Evolutionary conservation across 106 monocot species (phyloP).

Genomic region (Phalaenopsis equestris): DNA sequence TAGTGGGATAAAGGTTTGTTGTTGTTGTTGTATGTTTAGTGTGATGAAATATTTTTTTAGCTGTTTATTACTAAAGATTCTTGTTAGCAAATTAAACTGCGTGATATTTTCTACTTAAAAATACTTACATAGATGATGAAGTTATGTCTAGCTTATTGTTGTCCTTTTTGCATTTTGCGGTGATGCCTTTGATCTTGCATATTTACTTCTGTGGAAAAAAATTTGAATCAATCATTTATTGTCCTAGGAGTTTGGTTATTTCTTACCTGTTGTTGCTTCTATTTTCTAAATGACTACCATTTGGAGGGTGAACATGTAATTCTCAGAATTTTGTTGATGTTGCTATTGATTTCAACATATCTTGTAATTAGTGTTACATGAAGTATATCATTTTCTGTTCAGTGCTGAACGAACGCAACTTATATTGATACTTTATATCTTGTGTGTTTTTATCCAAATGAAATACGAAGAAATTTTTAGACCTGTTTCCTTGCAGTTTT

Average conservation of each 20-base stretch:
- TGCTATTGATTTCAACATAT: neutral
- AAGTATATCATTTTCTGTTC: neutral
- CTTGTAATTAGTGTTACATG: neutral
- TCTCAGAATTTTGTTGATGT: neutral
- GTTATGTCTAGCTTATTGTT: neutral
- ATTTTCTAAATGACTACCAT: neutral
- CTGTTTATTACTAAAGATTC: neutral
- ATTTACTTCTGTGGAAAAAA: neutral
- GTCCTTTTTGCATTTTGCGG: neutral
- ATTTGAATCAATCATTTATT: neutral
- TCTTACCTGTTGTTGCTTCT: neutral
- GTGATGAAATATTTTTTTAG: neutral
- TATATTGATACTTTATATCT: neutral
- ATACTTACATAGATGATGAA: neutral
- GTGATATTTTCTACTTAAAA: neutral
- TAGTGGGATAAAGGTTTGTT: too few species aligned
- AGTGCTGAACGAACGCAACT: neutral
- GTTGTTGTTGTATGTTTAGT: too few species aligned
- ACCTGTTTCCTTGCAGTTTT: neutral
- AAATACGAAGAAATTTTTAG: slow-evolving; percentile 2
- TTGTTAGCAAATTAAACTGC: neutral
- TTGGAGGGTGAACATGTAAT: neutral
- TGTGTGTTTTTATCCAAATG: neutral
- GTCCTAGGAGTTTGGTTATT: neutral
- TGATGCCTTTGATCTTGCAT: neutral